Evolutionary conservation across 352 stramenopile species (phyloP).

Genomic region (Phytophthora palmivora): DNA sequence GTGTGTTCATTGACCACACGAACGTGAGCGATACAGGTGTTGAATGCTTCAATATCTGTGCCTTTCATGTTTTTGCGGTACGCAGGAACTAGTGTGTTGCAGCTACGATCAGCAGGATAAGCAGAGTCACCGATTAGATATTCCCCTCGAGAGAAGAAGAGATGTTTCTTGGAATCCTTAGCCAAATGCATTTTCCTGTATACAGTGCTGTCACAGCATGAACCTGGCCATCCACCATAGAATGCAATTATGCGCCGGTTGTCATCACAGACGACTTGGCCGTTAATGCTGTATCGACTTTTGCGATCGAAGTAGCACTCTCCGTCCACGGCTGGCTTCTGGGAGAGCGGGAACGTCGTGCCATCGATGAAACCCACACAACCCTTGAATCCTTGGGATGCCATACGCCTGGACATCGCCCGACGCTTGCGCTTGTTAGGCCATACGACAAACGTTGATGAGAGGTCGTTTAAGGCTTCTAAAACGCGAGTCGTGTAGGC

Average conservation of each 20-base stretch:
- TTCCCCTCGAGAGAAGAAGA: too few relatives aligned
- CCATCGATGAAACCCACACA: slow-evolving; percentile 12
- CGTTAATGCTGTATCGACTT: slow-evolving; percentile 11
- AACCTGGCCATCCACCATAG: slow-evolving; percentile 4
- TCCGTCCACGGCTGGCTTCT: slow-evolving; percentile 9
- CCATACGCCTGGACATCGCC: slow-evolving; percentile 3
- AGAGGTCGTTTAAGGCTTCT: too few relatives aligned
- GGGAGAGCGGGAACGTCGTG: slow-evolving; percentile 6
- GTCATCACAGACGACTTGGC: slow-evolving; percentile 1
- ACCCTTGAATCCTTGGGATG: not conserved
- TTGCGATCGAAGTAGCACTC: slow-evolving; percentile 14
- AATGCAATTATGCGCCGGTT: slow-evolving; percentile 1
- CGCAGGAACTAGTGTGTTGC: not conserved
- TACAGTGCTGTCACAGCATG: slow-evolving; percentile 5
- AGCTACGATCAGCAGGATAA: not conserved
- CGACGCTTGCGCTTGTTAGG: too few relatives aligned
- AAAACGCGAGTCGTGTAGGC: not conserved
- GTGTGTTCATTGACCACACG: not conserved
- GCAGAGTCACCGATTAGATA: slow-evolving; percentile 2
- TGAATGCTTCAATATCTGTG: not conserved
- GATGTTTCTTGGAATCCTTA: too few relatives aligned
- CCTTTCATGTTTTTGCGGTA: slow-evolving; percentile 8
- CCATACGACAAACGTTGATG: too few relatives aligned
- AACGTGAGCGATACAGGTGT: slow-evolving; percentile 10
- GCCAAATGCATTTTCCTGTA: slow-evolving; percentile 8